Evolutionary conservation across 75 land plant genomes (phyloP).

Genomic region (Pseudotsuga menziesii): DNA sequence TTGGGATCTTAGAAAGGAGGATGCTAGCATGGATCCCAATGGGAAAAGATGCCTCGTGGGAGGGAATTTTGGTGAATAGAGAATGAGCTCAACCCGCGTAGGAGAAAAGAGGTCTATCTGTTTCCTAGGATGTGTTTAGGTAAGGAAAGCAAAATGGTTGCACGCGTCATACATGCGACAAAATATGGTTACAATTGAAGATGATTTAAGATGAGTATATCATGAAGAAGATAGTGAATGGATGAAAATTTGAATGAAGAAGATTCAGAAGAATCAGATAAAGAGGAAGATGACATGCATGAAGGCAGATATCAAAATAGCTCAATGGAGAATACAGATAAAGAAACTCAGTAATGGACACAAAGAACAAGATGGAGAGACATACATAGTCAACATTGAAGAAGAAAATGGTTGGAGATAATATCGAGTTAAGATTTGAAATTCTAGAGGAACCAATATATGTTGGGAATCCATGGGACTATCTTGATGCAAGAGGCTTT

Average conservation of each 20-base stretch:
- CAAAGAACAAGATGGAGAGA: slow-evolving; percentile 5
- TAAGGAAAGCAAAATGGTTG: too few species aligned
- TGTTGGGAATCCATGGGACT: slow-evolving; percentile 47
- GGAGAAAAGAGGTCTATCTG: too few species aligned
- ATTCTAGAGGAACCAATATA: slow-evolving; percentile 10
- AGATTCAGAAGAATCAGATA: slow-evolving; percentile 50
- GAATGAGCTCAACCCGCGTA: too few species aligned
- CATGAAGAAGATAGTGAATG: slow-evolving; percentile 51
- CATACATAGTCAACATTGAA: slow-evolving; percentile 9
- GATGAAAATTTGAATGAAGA: slow-evolving; percentile 20
- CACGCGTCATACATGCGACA: too few species aligned
- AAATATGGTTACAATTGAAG: not conserved
- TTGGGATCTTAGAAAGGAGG: too few species aligned
- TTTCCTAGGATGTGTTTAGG: too few species aligned
- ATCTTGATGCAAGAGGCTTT: slow-evolving; percentile 44
- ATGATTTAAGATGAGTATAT: slow-evolving; percentile 11
- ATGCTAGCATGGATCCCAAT: too few species aligned
- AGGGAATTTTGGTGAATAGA: too few species aligned
- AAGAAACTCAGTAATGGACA: slow-evolving; percentile 5
- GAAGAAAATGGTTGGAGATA: slow-evolving; percentile 18
- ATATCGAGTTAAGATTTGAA: not conserved
- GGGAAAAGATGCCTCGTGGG: too few species aligned
- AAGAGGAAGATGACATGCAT: slow-evolving; percentile 13
- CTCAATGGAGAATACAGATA: slow-evolving; percentile 3
- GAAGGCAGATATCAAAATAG: not conserved